Evolutionary conservation across 768 basidiomycete genomes (phyloP), one percentile per base, ranked within the genome.

Genomic region (Hericium coralloides): DNA sequence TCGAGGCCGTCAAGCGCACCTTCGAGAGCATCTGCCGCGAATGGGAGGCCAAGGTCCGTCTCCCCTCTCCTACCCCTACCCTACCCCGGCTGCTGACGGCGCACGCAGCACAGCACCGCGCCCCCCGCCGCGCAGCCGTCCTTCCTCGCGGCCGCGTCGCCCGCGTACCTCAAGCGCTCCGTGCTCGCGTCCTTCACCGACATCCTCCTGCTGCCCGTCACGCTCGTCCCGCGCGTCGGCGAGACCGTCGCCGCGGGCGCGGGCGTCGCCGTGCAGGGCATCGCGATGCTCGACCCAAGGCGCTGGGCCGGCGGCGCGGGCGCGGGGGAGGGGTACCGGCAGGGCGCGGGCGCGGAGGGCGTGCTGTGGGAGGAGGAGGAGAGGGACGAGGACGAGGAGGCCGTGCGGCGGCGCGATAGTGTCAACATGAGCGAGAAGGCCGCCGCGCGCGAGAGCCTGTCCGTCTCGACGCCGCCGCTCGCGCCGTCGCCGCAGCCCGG

Each of bases 141-240:
- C 18, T 63, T 60, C 26, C 47, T 63, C n/a, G 49, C 59, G 23
- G 52, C 62, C 38, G 53, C 56, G 36, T 60, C 98, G 65, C 95
- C 95, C 0, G 92, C 92, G 1, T 83, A 84, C 59, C 83, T 95
- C 58, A 99, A 99, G 66, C 84, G 92, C 43, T 97, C 89, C 63
- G 90, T 98, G 8, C 79, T 98, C 1, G 87, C 92, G 0, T 90
- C 92, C 0, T 98, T 99, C 69, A 89, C 90, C 2, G 86, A 90
- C 59, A 80, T 92, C 1, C 83, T 99, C 6, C 74, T 98, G 0
- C 75, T 98, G 0, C 95, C 97, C 0, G 97, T 99, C 17, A 97
- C 95, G 1, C 95, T 98, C 67, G 94, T 98, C 2, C 95, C 95
- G 0, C 83, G 89, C 14, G 83, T 87, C 3, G 67, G 70, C 10